Percentiles rank a stretch among this genome's conserved stretches.
phyloP scores from a whole-genome alignment of 805 yeast genomes.

The Myxozyma melibiosi region DNA sequence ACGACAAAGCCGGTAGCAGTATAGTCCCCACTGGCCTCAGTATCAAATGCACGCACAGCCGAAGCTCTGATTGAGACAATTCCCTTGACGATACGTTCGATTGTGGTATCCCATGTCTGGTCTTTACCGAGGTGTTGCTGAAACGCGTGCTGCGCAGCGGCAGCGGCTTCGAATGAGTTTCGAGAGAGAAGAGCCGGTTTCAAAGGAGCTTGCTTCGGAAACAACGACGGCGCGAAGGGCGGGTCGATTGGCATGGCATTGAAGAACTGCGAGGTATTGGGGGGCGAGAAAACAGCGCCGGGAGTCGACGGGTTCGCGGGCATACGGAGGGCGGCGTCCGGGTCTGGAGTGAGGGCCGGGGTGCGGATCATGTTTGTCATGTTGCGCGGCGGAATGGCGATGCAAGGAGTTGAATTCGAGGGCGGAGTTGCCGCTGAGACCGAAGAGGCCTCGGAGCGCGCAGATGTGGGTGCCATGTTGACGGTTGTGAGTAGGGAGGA shows the following conservation, averaged over 20 bases:
- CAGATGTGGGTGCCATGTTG: not conserved
- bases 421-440: not conserved
- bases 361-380: constrained; percentile 25
- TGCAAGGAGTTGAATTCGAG: not conserved
- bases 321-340: constrained; percentile 27
- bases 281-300: constrained; percentile 11
- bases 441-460: not conserved
- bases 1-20: constrained; percentile 34
- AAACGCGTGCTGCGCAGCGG: constrained; percentile 7
- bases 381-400: not conserved
- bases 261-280: not conserved
- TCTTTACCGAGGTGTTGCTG: constrained; percentile 9
- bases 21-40: constrained; percentile 31
- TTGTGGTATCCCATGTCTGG: constrained; percentile 31
- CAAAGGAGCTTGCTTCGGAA: not conserved
- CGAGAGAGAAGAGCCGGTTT: not conserved
- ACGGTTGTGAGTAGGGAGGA: not conserved
- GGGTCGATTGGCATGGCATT: not conserved
- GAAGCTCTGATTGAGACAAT: constrained; percentile 33
- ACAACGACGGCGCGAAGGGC: not conserved
- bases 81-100: constrained; percentile 31
- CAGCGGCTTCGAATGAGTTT: constrained; percentile 3
- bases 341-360: constrained; percentile 29
- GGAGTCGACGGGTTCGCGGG: constrained; percentile 2
- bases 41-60: constrained; percentile 31